A percentile compares a stretch with the other conserved stretches of the same genome.
Conservation (phyloP, 2,329 filamentous ascomycete species). For the Chrysoporthe cubensis region DNA sequence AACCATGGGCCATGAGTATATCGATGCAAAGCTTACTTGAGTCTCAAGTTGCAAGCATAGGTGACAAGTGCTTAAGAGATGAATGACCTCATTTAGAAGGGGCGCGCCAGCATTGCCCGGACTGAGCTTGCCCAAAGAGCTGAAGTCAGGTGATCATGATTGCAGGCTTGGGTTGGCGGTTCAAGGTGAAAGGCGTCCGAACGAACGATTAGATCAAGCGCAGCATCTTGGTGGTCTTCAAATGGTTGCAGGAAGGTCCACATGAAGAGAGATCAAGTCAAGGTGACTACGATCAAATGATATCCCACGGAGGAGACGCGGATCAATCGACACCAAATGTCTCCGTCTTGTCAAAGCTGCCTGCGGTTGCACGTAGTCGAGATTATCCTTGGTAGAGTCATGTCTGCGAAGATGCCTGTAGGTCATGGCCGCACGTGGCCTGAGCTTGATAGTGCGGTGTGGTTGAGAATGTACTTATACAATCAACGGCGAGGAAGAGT, state of each 20-base stretch:
- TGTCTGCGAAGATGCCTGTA: slow-evolving; percentile 12
- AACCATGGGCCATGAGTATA: slow-evolving; percentile 23
- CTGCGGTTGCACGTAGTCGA: slow-evolving; percentile 21
- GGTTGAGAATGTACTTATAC: slow-evolving; percentile 22
- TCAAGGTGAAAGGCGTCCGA: slow-evolving; percentile 11
- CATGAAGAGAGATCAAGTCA: slow-evolving; percentile 15
- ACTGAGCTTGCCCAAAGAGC: slow-evolving; percentile 12
- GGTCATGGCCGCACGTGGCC: slow-evolving; percentile 15
- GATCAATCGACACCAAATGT: slow-evolving; percentile 21
- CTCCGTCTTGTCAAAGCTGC: slow-evolving; percentile 14
- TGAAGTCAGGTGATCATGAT: slow-evolving; percentile 20
- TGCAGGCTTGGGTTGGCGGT: slow-evolving; percentile 3
- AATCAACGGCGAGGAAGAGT: slow-evolving; percentile 23
- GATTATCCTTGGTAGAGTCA: slow-evolving; percentile 8
- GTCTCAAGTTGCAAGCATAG: slow-evolving; percentile 25
- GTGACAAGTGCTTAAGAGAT: slow-evolving; percentile 17
- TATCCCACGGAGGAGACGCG: slow-evolving; percentile 21
- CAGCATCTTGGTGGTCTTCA: slow-evolving; percentile 17
- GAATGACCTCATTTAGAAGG: slow-evolving; percentile 14
- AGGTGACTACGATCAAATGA: slow-evolving; percentile 27
- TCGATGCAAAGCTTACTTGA: slow-evolving; percentile 28
- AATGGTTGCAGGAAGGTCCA: slow-evolving; percentile 16
- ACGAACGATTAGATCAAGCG: slow-evolving; percentile 19
- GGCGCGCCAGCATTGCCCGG: slow-evolving; percentile 4
- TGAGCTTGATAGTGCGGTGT: slow-evolving; percentile 8